Evolutionary conservation across 2,329 filamentous ascomycete species (phyloP).

Genomic region (Fusarium temperatum): DNA sequence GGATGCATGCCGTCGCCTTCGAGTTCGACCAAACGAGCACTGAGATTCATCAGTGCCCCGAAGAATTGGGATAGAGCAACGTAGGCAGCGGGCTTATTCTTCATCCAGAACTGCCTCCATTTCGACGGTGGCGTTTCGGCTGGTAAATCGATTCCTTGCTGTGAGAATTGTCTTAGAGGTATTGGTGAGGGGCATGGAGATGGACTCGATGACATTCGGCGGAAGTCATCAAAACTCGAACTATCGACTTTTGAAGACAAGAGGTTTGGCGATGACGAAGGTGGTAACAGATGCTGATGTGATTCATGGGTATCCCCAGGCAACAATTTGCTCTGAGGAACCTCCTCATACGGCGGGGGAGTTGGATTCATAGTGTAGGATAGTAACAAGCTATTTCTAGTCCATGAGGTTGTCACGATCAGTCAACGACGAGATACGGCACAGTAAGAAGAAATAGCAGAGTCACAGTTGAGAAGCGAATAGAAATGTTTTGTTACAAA

Average conservation of each 20-base stretch:
- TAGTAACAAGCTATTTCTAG: background rate
- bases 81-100: constrained; percentile 76
- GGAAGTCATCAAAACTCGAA: constrained; percentile 35
- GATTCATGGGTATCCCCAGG: constrained; percentile 16
- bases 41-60: constrained; percentile 85
- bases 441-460: constrained; percentile 6
- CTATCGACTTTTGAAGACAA: constrained; percentile 20
- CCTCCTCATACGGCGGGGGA: constrained; percentile 32
- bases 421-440: background rate
- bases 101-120: constrained; percentile 60
- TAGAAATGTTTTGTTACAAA: constrained; percentile 19
- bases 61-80: constrained; percentile 83
- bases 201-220: constrained; percentile 36
- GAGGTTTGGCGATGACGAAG: constrained; percentile 16
- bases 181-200: constrained; percentile 38
- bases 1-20: constrained; percentile 79
- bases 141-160: background rate
- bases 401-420: background rate
- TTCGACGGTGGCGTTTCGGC: constrained; percentile 35
- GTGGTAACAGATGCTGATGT: constrained; percentile 21
- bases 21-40: constrained; percentile 78
- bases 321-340: constrained; percentile 26
- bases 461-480: constrained; percentile 2
- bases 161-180: constrained; percentile 23
- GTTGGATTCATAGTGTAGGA: constrained; percentile 24